These are phyloP conservation scores for Pseudohalonectria lignicola DNA, from an alignment of 2,329 filamentous ascomycete genomes.

Conservation along the genomic window DNA sequence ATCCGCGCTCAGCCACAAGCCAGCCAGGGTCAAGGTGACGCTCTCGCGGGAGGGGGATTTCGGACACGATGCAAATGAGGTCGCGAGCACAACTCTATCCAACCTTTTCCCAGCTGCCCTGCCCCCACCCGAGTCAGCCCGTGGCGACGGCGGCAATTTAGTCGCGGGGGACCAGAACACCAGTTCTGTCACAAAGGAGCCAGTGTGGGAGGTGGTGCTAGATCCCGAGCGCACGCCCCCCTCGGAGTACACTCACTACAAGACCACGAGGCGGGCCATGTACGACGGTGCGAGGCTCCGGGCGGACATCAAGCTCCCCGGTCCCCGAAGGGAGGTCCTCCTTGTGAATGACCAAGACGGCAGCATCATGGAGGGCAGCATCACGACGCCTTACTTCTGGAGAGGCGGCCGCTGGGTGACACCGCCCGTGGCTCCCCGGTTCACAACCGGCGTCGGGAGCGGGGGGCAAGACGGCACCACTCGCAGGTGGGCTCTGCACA, in stretches of 20 bases:
- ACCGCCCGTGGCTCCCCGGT: slow-evolving; percentile 46
- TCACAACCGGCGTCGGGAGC: slow-evolving; percentile 30
- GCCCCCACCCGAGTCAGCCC: slow-evolving; percentile 27
- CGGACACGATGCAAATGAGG: slow-evolving; percentile 24
- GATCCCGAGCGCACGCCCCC: slow-evolving; percentile 28
- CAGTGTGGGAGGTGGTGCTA: slow-evolving; percentile 30
- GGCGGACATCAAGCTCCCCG: slow-evolving; percentile 37
- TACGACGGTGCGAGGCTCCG: slow-evolving; percentile 63
- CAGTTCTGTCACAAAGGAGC: slow-evolving; percentile 1
- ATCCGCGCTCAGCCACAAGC: slow-evolving; percentile 15
- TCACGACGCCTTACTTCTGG: slow-evolving; percentile 75
- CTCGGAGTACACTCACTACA: slow-evolving; percentile 68
- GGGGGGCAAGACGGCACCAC: slow-evolving; percentile 80
- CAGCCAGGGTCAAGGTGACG: slow-evolving; percentile 42
- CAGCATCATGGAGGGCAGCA: slow-evolving; percentile 75
- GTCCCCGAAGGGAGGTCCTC: slow-evolving; percentile 60
- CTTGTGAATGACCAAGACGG: slow-evolving; percentile 50
- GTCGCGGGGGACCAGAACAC: too few relatives aligned
- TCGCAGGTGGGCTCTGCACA: slow-evolving; percentile 70
- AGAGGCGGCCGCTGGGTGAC: slow-evolving; percentile 67
- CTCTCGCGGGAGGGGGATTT: slow-evolving; percentile 38
- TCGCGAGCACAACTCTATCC: slow-evolving; percentile 26
- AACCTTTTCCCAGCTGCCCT: slow-evolving; percentile 49
- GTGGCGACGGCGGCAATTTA: slow-evolving; percentile 12
- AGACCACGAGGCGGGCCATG: slow-evolving; percentile 64